Conservation (phyloP, 306 rosid genomes). For the Medicago lupulina region DNA sequence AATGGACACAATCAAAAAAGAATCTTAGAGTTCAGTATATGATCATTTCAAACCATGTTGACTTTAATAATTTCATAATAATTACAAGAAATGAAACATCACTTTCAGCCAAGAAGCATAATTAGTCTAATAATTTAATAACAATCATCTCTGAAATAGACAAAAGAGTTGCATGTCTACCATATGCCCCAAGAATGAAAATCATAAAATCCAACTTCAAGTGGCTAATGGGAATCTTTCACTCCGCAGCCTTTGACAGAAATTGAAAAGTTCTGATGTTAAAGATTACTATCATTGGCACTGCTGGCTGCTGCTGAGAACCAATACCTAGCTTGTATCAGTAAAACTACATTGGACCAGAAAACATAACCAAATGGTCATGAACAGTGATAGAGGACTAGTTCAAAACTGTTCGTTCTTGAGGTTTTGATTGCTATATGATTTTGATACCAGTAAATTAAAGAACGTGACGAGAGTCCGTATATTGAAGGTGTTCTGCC, state of each 20-base stretch:
- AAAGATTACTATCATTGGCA: constrained; percentile 4
- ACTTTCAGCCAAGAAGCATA: background rate
- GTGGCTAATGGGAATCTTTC: constrained; percentile 20
- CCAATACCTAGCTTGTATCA: background rate
- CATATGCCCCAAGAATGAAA: constrained; percentile 25
- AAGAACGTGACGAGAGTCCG: constrained; percentile 23
- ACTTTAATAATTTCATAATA: too few species aligned
- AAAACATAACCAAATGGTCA: background rate
- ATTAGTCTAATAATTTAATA: constrained; percentile 17
- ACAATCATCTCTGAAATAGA: background rate
- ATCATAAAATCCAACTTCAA: constrained; percentile 12
- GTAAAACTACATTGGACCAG: constrained; percentile 15
- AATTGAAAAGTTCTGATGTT: constrained; percentile 17
- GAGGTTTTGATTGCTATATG: constrained; percentile 28
- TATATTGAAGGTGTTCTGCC: constrained; percentile 23
- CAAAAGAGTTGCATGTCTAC: constrained; percentile 4
- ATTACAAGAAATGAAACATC: constrained; percentile 26
- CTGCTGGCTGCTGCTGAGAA: constrained; percentile 13
- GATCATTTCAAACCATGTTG: too few species aligned
- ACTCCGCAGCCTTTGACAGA: constrained; percentile 6
- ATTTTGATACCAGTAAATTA: constrained; percentile 28
- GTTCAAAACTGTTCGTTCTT: constrained; percentile 11
- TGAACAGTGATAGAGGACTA: constrained; percentile 13
- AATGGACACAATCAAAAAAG: too few species aligned
- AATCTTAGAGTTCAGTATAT: too few species aligned